phyloP scores from a whole-genome alignment of 495 filamentous ascomycete genomes.

The Penicillium cinerascens region DNA sequence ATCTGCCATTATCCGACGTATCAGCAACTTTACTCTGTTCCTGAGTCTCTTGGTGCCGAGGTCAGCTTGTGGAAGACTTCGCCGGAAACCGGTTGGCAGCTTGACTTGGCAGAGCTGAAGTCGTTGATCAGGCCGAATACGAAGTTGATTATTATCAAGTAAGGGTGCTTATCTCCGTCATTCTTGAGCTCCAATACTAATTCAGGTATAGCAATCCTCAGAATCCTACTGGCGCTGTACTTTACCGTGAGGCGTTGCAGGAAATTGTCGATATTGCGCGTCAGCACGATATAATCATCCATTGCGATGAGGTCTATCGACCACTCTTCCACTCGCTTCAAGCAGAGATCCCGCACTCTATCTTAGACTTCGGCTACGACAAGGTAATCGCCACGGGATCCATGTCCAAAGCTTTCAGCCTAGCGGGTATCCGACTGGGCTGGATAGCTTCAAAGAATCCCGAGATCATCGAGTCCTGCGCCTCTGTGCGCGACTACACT shows the following conservation, averaged over 20 bases:
- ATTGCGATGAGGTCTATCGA: conserved; percentile 83
- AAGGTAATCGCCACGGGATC: conserved; percentile 73
- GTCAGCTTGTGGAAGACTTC: conserved; percentile 74
- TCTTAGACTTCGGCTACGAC: conserved; percentile 64
- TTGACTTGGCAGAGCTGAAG: conserved; percentile 63
- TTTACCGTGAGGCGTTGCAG: conserved; percentile 54
- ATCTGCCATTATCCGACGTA: conserved; percentile 89
- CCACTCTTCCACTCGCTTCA: conserved; percentile 75
- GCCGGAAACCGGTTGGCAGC: conserved; percentile 58
- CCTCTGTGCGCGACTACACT: conserved; percentile 72
- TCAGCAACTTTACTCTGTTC: conserved; percentile 78
- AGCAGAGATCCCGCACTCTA: conserved; percentile 57
- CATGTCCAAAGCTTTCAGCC: conserved; percentile 80
- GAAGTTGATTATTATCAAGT: conserved; percentile 67
- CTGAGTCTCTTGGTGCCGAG: conserved; percentile 71
- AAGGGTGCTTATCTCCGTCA: conserved; percentile 2
- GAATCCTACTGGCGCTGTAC: conserved; percentile 80
- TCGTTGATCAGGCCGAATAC: conserved; percentile 67
- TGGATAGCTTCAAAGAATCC: conserved; percentile 71
- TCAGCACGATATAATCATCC: conserved; percentile 57
- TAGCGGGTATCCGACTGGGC: conserved; percentile 77
- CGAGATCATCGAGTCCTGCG: conserved; percentile 59
- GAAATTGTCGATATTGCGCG: conserved; percentile 62
- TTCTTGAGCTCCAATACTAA: too few relatives aligned
- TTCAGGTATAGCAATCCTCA: conserved; percentile 70